Conservation (phyloP, 768 basidiomycete genomes). For the Mycena capillaripes region DNA sequence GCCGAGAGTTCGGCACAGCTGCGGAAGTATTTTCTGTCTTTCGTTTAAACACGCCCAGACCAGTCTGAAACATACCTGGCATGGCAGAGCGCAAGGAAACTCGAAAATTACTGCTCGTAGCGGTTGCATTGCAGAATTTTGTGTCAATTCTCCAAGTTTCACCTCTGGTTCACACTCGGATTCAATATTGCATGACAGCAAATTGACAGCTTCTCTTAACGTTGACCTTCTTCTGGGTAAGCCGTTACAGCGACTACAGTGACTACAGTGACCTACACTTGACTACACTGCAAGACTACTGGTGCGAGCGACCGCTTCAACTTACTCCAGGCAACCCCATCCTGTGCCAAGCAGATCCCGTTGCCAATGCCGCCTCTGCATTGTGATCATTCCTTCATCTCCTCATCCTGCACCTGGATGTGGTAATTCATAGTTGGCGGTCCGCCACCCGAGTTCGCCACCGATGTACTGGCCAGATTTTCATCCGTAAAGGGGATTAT, state of each 20-base stretch:
- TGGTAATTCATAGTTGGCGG: neutral
- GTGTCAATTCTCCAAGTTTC: too few relatives aligned
- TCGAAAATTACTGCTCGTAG: too few relatives aligned
- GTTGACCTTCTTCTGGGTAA: neutral
- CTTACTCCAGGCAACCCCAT: too few relatives aligned
- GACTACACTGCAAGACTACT: too few relatives aligned
- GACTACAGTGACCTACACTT: too few relatives aligned
- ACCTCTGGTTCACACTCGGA: too few relatives aligned
- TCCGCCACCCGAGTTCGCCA: neutral
- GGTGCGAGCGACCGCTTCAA: too few relatives aligned
- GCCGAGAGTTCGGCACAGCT: conserved; percentile 6
- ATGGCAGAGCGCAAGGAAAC: too few relatives aligned
- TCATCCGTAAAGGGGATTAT: neutral
- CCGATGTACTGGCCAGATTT: neutral
- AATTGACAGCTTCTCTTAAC: too few relatives aligned
- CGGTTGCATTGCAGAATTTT: too few relatives aligned
- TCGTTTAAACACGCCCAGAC: neutral
- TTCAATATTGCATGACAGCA: neutral
- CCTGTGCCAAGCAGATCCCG: neutral
- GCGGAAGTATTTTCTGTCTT: conserved; percentile 1
- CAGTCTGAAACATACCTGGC: too few relatives aligned
- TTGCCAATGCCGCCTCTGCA: neutral
- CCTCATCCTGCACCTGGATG: neutral
- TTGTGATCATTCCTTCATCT: neutral
- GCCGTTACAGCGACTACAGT: too few relatives aligned